These are phyloP conservation scores for Brettanomyces naardenensis DNA, from an alignment of 805 yeast species.

Conservation along the genomic window DNA sequence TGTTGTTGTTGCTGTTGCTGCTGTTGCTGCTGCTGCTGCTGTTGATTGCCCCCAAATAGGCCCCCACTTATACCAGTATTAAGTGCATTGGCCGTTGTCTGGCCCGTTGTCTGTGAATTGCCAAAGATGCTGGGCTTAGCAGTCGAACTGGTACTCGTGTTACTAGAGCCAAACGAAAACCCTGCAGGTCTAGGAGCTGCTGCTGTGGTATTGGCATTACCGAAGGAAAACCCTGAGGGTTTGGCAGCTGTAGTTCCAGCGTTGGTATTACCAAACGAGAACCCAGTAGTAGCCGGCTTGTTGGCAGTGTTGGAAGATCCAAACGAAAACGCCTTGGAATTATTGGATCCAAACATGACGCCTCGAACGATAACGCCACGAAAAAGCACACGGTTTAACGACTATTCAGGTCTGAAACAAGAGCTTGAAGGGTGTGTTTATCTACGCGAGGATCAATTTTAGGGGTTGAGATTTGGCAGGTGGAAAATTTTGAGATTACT, in stretches of 20 bases:
- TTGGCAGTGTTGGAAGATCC: slow-evolving; percentile 11
- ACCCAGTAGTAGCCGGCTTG: neutral
- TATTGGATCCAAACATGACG: slow-evolving; percentile 22
- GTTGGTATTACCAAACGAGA: slow-evolving; percentile 1
- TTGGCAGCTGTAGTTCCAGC: neutral
- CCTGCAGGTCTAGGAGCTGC: neutral
- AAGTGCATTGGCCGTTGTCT: slow-evolving; percentile 3
- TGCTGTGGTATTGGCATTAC: slow-evolving; percentile 3
- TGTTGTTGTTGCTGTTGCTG: slow-evolving; percentile 2
- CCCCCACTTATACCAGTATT: neutral
- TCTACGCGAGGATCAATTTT: no score
- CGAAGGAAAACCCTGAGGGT: slow-evolving; percentile 5
- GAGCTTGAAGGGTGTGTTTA: no score
- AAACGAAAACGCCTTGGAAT: slow-evolving; percentile 16
- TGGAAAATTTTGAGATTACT: no score
- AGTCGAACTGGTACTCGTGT: slow-evolving; percentile 2
- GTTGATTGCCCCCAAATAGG: slow-evolving; percentile 9
- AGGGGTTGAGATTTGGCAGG: no score
- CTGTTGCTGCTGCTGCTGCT: slow-evolving; percentile 5
- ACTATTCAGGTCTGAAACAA: no score
- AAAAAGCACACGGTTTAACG: no score
- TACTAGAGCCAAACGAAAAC: slow-evolving; percentile 6
- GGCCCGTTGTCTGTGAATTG: slow-evolving; percentile 12
- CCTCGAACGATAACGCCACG: no score
- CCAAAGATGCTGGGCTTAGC: slow-evolving; percentile 15